These are phyloP conservation scores for Mycosphaerella sp. DNA, from an alignment of 2,329 filamentous ascomycete genomes.

Conservation along the genomic window DNA sequence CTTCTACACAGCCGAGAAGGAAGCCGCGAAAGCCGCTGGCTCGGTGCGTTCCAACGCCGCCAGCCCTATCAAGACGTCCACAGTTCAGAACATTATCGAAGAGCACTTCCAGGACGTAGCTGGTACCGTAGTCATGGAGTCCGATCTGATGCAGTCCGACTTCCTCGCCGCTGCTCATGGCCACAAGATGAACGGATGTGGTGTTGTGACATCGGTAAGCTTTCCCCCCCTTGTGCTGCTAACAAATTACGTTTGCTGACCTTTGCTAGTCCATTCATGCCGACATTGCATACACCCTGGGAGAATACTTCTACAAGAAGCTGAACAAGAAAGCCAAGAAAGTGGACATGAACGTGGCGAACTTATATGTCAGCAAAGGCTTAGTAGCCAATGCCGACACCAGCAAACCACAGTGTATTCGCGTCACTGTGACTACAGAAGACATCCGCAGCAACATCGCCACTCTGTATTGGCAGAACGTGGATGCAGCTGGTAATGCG, in stretches of 20 bases:
- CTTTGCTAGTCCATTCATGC: slow-evolving; percentile 33
- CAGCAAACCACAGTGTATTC: slow-evolving; percentile 5
- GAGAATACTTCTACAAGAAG: slow-evolving; percentile 24
- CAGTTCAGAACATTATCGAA: slow-evolving; percentile 22
- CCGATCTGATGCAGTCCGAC: slow-evolving; percentile 31
- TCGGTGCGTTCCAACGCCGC: background rate
- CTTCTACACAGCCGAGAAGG: slow-evolving; percentile 7
- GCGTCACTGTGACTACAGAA: slow-evolving; percentile 4
- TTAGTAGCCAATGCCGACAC: slow-evolving; percentile 15
- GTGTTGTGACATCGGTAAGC: slow-evolving; percentile 40
- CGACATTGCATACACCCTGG: slow-evolving; percentile 35
- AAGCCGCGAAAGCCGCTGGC: slow-evolving; percentile 2
- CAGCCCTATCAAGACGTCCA: slow-evolving; percentile 27
- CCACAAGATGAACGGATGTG: slow-evolving; percentile 39
- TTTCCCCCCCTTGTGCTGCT: slow-evolving; percentile 19
- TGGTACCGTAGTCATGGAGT: slow-evolving; percentile 34
- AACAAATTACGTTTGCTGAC: slow-evolving; percentile 24
- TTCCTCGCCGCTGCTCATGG: slow-evolving; percentile 38
- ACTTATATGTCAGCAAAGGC: slow-evolving; percentile 36
- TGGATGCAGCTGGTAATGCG: slow-evolving; percentile 2
- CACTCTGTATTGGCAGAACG: slow-evolving; percentile 10
- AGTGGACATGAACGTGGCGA: slow-evolving; percentile 35
- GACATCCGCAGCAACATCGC: background rate
- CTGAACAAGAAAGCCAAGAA: background rate
- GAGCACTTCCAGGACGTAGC: background rate